A percentile compares a stretch with the other conserved stretches of the same genome.
Evolutionary conservation across 164 flowering plant genomes (phyloP).

Genomic region (Amborella trichopoda): DNA sequence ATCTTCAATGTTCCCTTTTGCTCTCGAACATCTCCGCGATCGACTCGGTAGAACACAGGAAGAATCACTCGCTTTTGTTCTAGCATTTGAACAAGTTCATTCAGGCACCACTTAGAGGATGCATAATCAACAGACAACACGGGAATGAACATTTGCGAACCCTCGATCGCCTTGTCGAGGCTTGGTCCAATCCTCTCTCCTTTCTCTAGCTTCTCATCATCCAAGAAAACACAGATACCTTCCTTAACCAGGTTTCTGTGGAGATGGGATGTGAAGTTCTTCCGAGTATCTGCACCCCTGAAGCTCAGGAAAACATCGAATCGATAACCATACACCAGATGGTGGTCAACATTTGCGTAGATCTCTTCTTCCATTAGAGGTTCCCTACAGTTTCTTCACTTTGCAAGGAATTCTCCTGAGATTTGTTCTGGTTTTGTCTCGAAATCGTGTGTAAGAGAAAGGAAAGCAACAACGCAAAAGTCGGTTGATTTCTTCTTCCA

Average conservation of each 20-base stretch:
- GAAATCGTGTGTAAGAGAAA: too few relatives aligned
- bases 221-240: conserved; percentile 2
- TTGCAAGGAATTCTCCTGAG: too few relatives aligned
- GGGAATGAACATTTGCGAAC: conserved; percentile 1
- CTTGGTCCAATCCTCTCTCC: conserved; percentile 2
- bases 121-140: conserved; percentile 5
- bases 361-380: too few relatives aligned
- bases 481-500: too few relatives aligned
- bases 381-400: too few relatives aligned
- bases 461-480: too few relatives aligned
- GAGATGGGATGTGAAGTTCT: conserved; percentile 2
- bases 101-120: conserved; percentile 4
- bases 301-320: conserved; percentile 5
- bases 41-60: not conserved
- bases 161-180: conserved; percentile 3
- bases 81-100: not conserved
- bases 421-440: too few relatives aligned
- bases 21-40: not conserved
- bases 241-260: not conserved
- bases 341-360: too few relatives aligned
- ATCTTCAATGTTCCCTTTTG: not conserved
- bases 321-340: too few relatives aligned
- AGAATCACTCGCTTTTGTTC: not conserved
- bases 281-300: conserved; percentile 5
- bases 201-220: conserved; percentile 2